phyloP scores from a whole-genome alignment of 106 monocot species.

The Chionographis japonica region DNA sequence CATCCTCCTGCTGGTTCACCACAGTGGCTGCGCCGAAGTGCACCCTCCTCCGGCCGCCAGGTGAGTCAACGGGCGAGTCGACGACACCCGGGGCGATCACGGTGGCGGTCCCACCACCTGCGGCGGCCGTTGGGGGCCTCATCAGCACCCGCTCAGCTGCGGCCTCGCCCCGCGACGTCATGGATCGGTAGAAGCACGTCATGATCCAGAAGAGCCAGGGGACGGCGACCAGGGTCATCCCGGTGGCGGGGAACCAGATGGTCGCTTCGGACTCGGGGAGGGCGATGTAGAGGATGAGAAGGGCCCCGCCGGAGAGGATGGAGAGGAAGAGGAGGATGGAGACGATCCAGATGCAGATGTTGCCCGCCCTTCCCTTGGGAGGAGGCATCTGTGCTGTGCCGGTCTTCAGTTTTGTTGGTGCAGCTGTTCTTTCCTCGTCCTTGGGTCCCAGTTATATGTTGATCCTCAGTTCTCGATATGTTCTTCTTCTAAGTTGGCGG shows the following conservation, averaged over 20 bases:
- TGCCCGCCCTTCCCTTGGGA: slow-evolving; percentile 12
- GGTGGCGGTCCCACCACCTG: not conserved
- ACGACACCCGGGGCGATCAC: not conserved
- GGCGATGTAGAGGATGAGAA: slow-evolving; percentile 42
- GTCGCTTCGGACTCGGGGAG: slow-evolving; percentile 23
- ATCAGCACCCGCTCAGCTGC: not conserved
- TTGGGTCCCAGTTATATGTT: not conserved
- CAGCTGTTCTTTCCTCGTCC: not conserved
- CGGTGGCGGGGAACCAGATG: slow-evolving; percentile 33
- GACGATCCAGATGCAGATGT: slow-evolving; percentile 42
- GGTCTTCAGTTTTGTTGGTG: not conserved
- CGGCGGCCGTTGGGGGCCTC: slow-evolving; percentile 9
- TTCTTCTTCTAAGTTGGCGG: not conserved
- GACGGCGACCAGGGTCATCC: slow-evolving; percentile 37
- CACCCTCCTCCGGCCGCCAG: slow-evolving; percentile 27
- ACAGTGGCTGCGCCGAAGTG: slow-evolving; percentile 19
- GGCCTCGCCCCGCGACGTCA: not conserved
- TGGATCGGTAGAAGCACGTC: slow-evolving; percentile 35
- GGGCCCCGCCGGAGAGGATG: slow-evolving; percentile 33
- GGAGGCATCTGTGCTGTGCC: slow-evolving; percentile 3
- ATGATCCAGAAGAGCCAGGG: slow-evolving; percentile 67
- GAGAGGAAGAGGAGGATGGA: slow-evolving; percentile 43
- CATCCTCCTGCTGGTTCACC: slow-evolving; percentile 1
- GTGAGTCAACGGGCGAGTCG: slow-evolving; percentile 15
- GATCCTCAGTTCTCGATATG: not conserved